Conservation (phyloP, 305 asterid genomes). For the Solanum hybrid region DNA sequence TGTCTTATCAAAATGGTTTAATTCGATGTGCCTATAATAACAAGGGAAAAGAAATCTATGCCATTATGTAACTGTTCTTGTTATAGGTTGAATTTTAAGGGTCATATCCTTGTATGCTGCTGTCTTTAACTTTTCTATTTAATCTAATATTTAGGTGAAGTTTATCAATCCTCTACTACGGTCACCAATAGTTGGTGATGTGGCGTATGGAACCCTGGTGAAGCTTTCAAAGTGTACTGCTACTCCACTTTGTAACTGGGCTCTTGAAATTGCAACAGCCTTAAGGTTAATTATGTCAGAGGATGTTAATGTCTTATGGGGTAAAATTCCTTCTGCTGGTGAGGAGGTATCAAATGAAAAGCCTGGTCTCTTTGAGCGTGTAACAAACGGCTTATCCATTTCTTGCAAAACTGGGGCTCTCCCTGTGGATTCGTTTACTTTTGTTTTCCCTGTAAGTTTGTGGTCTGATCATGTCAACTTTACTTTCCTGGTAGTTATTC, state of each 20-base stretch:
- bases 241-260: slow-evolving; percentile 92
- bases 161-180: slow-evolving; percentile 65
- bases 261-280: slow-evolving; percentile 93
- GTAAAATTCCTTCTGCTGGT: slow-evolving; percentile 54
- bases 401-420: slow-evolving; percentile 94
- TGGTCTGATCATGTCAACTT: background rate
- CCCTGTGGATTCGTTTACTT: slow-evolving; percentile 92
- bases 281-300: slow-evolving; percentile 61
- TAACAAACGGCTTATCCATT: slow-evolving; percentile 65
- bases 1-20: background rate
- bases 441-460: slow-evolving; percentile 76
- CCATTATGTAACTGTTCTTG: background rate
- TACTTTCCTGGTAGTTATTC: background rate
- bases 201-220: slow-evolving; percentile 82
- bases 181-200: slow-evolving; percentile 82
- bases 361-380: slow-evolving; percentile 80
- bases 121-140: background rate
- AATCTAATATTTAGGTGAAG: slow-evolving; percentile 48
- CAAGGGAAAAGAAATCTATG: background rate
- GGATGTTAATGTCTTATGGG: slow-evolving; percentile 55
- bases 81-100: background rate
- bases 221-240: slow-evolving; percentile 83
- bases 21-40: background rate
- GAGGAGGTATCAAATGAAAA: slow-evolving; percentile 50
- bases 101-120: background rate